phyloP scores from a whole-genome alignment of 2,329 filamentous ascomycete species.

The Aspergillus intermedius region DNA sequence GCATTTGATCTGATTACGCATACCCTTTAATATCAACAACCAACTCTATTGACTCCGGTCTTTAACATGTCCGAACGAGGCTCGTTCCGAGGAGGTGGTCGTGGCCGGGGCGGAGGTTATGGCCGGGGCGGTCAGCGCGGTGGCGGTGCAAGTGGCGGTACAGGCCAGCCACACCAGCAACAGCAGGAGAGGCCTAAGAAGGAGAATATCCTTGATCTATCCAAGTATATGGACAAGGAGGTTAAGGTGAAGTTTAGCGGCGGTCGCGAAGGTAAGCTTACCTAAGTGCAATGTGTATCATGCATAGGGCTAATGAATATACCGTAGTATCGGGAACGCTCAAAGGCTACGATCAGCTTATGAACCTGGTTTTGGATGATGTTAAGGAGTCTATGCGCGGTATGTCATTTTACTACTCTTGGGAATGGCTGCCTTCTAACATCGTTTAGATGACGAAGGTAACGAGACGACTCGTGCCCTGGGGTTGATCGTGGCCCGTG shows the following conservation, averaged over 20 bases:
- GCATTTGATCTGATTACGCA: no score
- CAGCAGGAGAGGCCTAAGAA: slow-evolving; percentile 79
- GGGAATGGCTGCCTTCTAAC: slow-evolving; percentile 10
- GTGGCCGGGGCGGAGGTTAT: slow-evolving; percentile 32
- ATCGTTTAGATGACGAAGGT: slow-evolving; percentile 72
- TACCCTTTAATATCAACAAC: not conserved
- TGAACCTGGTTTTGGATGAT: slow-evolving; percentile 95
- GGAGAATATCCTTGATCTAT: slow-evolving; percentile 93
- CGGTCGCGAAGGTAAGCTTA: slow-evolving; percentile 69
- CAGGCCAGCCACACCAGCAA: slow-evolving; percentile 25
- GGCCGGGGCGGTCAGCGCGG: slow-evolving; percentile 41
- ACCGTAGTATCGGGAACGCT: slow-evolving; percentile 71
- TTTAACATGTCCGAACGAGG: slow-evolving; percentile 37
- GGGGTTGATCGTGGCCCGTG: slow-evolving; percentile 81
- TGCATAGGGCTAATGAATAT: not conserved
- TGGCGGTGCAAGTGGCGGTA: slow-evolving; percentile 45
- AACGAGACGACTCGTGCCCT: slow-evolving; percentile 76
- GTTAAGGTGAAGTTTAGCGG: slow-evolving; percentile 96
- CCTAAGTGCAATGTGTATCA: not conserved
- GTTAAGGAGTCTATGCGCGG: slow-evolving; percentile 85
- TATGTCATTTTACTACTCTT: slow-evolving; percentile 37
- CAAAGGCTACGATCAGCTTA: slow-evolving; percentile 93
- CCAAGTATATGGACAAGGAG: slow-evolving; percentile 95
- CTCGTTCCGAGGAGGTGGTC: slow-evolving; percentile 49
- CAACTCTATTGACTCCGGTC: slow-evolving; percentile 1